Conservation (phyloP, 2,329 filamentous ascomycete genomes). For the Chrysoporthe puriensis region DNA sequence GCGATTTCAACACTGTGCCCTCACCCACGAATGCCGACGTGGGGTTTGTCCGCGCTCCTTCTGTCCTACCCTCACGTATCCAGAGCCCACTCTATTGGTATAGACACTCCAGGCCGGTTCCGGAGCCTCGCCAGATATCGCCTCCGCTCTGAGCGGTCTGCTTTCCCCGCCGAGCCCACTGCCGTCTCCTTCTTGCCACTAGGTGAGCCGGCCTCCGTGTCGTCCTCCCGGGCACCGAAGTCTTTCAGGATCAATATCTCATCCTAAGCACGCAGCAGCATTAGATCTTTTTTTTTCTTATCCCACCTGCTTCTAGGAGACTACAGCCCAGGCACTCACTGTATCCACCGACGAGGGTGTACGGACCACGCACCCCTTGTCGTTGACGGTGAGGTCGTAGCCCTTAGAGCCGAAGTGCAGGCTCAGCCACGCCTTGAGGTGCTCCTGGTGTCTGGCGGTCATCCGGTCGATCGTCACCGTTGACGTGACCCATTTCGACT, state of each 20-base stretch:
- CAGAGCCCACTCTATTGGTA: background rate
- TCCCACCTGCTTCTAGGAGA: background rate
- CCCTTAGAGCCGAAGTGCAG: slow-evolving; percentile 5
- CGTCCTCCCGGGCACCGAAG: background rate
- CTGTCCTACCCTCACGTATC: background rate
- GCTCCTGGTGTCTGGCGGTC: slow-evolving; percentile 1
- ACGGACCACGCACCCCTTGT: slow-evolving; percentile 4
- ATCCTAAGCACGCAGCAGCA: background rate
- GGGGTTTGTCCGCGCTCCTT: background rate
- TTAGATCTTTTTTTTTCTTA: background rate
- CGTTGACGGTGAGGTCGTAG: background rate
- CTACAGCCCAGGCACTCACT: background rate
- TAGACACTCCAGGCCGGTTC: background rate
- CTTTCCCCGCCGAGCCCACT: background rate
- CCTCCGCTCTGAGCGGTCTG: too few relatives aligned
- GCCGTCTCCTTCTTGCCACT: background rate
- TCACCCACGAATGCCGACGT: background rate
- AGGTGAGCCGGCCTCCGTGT: background rate
- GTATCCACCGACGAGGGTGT: background rate
- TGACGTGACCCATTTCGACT: slow-evolving; percentile 4
- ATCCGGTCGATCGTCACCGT: background rate
- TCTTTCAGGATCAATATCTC: background rate
- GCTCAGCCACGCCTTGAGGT: slow-evolving; percentile 15
- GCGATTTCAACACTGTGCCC: background rate
- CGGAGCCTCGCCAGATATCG: too few relatives aligned